Conservation (phyloP, 345 rosid genomes). For the Alliaria petiolata region DNA sequence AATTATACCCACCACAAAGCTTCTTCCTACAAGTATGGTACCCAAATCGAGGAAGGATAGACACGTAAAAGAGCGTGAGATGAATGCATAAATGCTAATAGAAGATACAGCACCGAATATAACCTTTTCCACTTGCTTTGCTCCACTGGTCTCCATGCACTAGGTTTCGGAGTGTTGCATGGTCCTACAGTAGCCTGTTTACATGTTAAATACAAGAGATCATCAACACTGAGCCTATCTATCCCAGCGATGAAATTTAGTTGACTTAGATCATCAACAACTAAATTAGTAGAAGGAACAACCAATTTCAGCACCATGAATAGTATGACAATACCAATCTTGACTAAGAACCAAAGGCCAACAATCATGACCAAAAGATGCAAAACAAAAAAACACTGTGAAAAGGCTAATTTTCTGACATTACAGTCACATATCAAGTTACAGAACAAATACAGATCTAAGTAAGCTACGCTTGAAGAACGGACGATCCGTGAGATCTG, state of each 20-base stretch:
- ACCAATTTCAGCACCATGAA: neutral
- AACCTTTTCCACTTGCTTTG: slow-evolving; percentile 98
- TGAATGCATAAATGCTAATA: neutral
- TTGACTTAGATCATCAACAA: neutral
- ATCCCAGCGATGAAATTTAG: neutral
- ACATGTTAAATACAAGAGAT: slow-evolving; percentile 25
- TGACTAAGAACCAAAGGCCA: neutral
- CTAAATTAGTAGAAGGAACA: neutral
- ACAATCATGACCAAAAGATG: slow-evolving; percentile 6
- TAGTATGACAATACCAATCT: neutral
- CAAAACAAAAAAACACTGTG: neutral
- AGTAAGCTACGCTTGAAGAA: neutral
- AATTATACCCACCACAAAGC: neutral
- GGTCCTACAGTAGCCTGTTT: slow-evolving; percentile 91
- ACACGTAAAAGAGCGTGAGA: neutral
- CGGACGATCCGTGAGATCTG: slow-evolving; percentile 14
- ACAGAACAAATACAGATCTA: slow-evolving; percentile 3
- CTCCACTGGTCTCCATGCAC: slow-evolving; percentile 93
- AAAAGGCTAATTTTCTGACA: neutral
- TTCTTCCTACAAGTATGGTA: neutral
- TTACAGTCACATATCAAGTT: neutral
- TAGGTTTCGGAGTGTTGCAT: slow-evolving; percentile 84
- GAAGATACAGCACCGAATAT: slow-evolving; percentile 19
- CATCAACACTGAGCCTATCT: slow-evolving; percentile 19
- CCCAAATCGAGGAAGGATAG: slow-evolving; percentile 19